Evolutionary conservation across 805 yeast genomes (phyloP).

Genomic region (Yarrowia osloensis): DNA sequence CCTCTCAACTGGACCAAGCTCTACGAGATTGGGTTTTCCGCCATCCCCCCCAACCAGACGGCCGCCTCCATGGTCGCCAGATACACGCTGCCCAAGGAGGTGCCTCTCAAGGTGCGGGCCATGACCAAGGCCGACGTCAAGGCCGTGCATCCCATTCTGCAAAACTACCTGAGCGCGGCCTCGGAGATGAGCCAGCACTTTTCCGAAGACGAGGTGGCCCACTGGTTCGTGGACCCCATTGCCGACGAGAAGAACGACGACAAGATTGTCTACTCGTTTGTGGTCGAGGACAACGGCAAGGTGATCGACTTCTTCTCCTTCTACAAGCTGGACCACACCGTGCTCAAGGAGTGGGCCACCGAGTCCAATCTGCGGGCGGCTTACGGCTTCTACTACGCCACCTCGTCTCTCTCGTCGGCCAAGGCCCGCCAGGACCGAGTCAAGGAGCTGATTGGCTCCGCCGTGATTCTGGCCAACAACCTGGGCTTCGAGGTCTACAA

Average conservation of each 20-base stretch:
- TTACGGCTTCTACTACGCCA: conserved; percentile 85
- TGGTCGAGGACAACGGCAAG: conserved; percentile 56
- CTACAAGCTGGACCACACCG: conserved; percentile 84
- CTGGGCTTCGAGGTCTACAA: conserved; percentile 85
- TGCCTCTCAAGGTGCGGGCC: conserved; percentile 55
- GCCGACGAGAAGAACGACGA: conserved; percentile 50
- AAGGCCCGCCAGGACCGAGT: conserved; percentile 53
- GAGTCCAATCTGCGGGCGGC: conserved; percentile 80
- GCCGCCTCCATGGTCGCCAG: conserved; percentile 64
- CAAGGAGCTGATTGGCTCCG: conserved; percentile 63
- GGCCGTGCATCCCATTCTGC: conserved; percentile 60
- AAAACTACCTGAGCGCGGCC: conserved; percentile 58
- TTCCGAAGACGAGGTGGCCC: conserved; percentile 65
- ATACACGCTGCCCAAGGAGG: conserved; percentile 55
- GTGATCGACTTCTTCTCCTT: conserved; percentile 90
- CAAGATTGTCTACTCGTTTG: conserved; percentile 72
- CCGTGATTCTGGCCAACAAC: conserved; percentile 70
- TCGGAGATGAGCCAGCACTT: conserved; percentile 76
- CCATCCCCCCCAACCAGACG: conserved; percentile 71
- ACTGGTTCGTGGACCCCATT: conserved; percentile 64
- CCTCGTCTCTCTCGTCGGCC: conserved; percentile 57
- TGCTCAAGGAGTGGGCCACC: conserved; percentile 55
- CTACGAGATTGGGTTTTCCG: conserved; percentile 86
- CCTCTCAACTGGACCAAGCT: conserved; percentile 90
- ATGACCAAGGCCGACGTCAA: conserved; percentile 64